Percentiles rank a stretch among this genome's conserved stretches.
Evolutionary conservation across 2,329 filamentous ascomycete genomes (phyloP).

Genomic region (Microsporum ferrugineum): DNA sequence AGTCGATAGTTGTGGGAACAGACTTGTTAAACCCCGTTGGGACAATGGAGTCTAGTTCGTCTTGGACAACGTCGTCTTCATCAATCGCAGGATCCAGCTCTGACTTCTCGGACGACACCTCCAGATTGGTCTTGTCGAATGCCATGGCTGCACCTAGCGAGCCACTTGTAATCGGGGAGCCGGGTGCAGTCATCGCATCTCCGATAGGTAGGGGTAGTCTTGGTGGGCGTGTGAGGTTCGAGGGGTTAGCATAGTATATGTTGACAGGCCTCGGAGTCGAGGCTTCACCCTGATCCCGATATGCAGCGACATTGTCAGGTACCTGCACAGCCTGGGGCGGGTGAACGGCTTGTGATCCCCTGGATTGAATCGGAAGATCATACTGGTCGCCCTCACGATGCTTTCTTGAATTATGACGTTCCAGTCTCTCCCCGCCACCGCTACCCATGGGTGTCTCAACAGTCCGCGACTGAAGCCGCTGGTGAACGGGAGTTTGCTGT

Average conservation of each 20-base stretch:
- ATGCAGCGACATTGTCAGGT: conserved; percentile 14
- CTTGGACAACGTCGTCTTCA: conserved; percentile 64
- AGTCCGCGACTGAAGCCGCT: conserved; percentile 33
- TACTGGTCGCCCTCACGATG: conserved; percentile 6
- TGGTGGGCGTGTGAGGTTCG: conserved; percentile 52
- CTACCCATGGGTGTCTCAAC: conserved; percentile 20
- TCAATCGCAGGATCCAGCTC: conserved; percentile 47
- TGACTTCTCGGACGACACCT: conserved; percentile 45
- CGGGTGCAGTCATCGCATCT: conserved; percentile 77
- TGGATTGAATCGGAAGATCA: neutral
- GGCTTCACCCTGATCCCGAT: conserved; percentile 17
- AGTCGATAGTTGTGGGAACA: conserved; percentile 76
- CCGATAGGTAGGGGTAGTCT: conserved; percentile 87
- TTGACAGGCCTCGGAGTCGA: conserved; percentile 32
- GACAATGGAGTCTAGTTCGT: conserved; percentile 54
- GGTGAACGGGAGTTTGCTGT: conserved; percentile 28
- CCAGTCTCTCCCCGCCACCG: conserved; percentile 18
- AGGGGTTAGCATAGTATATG: conserved; percentile 36
- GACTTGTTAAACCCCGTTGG: conserved; percentile 58
- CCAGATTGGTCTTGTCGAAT: conserved; percentile 22
- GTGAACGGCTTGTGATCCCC: conserved; percentile 13
- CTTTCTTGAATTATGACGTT: conserved; percentile 18
- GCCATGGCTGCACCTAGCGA: conserved; percentile 45
- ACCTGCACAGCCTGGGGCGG: conserved; percentile 32
- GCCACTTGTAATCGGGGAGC: conserved; percentile 63